Base-by-base conservation (phyloP, 2,329 filamentous ascomycete species). In the Nakataea oryzae region DNA sequence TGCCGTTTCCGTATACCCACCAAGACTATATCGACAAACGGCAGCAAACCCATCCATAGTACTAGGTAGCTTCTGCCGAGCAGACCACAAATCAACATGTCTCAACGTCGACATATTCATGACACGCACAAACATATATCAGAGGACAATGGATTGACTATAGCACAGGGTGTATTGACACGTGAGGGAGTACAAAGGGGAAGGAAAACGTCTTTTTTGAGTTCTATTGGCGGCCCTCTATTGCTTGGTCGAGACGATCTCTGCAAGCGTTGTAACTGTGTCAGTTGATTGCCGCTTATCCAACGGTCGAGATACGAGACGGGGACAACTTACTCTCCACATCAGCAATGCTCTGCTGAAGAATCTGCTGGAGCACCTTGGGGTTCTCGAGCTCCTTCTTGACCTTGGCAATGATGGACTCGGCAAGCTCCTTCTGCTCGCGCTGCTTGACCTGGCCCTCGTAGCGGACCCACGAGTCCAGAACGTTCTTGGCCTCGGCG, bases 381-480 rank as follows among this genome's bases (percentile, higher is more conserved):
- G 96, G 95, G 85, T 90, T 97, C 85, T 97, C 91, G 64, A 99
- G 87, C 85, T 97, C 93, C 87, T 97, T 97, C 79, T 90, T 88
- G 75, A 97, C 95, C 87, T 97, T 99, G 83, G 89, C 86, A 73
- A 99, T 97, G 78, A 99, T 83, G 77, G 81, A 86, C 75, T 96
- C 87, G 67, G 95, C 91, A 68, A 99, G 86, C 85, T 99, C 95
- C 79, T 85, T 88, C 86, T 99, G 95, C 84, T 99, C 92, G 77
- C 95, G 89, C 83, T 93, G 89, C 90, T 97, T 99, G 74, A 99
- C 93, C 84, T 97, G 95, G 71, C 90, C 82, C 83, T 99, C 95
- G 79, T 99, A 99, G 76, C 95, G 90, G 67, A 97, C 93, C 96
- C 95, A 99, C 63, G 92, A 97, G 77, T 99, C 95, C 68, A 99